These are phyloP conservation scores for Cyclotella choctawhatcheeana DNA, from an alignment of 108 stramenopile species.

Conservation along the genomic window DNA sequence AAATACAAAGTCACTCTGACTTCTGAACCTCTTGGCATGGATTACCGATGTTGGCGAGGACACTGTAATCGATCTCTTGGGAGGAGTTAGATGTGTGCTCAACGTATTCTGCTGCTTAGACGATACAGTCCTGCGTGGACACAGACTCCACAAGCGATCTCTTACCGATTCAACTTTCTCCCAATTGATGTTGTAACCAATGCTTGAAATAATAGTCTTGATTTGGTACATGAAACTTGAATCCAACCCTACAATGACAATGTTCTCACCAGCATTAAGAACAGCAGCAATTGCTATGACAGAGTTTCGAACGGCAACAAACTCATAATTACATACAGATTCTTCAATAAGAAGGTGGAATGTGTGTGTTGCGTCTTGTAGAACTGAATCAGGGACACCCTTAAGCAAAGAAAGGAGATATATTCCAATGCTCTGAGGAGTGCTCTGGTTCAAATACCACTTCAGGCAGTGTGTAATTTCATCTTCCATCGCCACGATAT, in stretches of 20 bases:
- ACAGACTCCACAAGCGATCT: conserved; percentile 37
- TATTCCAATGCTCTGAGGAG: conserved; percentile 50
- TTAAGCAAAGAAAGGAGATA: conserved; percentile 40
- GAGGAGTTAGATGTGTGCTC: no score
- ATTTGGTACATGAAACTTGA: conserved; percentile 8
- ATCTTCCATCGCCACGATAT: conserved; percentile 72
- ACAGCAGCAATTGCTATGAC: conserved; percentile 66
- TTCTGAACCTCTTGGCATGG: background rate
- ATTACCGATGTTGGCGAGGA: background rate
- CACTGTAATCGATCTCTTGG: background rate
- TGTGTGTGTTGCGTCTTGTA: conserved; percentile 19
- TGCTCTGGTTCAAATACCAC: conserved; percentile 79
- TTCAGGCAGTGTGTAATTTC: conserved; percentile 59
- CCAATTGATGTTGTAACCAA: conserved; percentile 38
- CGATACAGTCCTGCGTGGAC: background rate
- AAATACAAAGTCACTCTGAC: conserved; percentile 1
- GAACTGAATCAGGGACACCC: conserved; percentile 8
- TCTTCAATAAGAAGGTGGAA: conserved; percentile 73
- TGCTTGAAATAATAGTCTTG: conserved; percentile 20
- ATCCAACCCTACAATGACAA: conserved; percentile 7
- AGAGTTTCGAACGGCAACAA: conserved; percentile 50
- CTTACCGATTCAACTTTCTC: conserved; percentile 31
- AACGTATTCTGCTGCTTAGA: background rate
- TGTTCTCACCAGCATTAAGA: conserved; percentile 60
- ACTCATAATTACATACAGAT: conserved; percentile 69